Evolutionary conservation across 169 alveolate genomes (phyloP).

Genomic region (Cryptosporidium sp.): DNA sequence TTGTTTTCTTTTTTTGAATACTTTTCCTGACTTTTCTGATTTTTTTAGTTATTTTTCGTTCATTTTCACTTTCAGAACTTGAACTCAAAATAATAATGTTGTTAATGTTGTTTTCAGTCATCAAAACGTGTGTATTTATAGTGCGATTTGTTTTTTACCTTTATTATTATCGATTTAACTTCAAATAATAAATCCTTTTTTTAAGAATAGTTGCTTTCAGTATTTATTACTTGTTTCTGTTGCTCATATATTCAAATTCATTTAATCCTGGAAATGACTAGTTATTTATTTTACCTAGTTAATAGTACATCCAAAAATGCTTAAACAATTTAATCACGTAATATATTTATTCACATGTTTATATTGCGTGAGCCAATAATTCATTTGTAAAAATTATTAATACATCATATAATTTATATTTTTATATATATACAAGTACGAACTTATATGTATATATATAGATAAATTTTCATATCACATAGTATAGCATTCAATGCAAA

Average conservation of each 20-base stretch:
- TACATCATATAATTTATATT: background rate
- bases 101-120: background rate
- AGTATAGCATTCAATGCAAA: background rate
- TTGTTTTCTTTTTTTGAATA: background rate
- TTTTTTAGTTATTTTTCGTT: background rate
- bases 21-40: slow-evolving; percentile 1
- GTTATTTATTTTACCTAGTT: background rate
- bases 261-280: background rate
- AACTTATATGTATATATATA: background rate
- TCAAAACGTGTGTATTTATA: background rate
- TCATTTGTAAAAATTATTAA: too few relatives aligned
- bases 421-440: background rate
- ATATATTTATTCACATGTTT: background rate
- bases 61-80: slow-evolving; percentile 65
- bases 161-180: background rate
- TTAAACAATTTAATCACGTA: background rate
- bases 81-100: slow-evolving; percentile 2
- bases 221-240: background rate
- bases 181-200: background rate
- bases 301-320: background rate
- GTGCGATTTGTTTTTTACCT: background rate
- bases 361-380: background rate
- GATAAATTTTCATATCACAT: background rate
- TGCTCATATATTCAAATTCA: background rate
- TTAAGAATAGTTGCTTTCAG: background rate